A percentile compares a stretch with the other conserved stretches of the same genome.
Conservation (phyloP, 2,329 filamentous ascomycete genomes). For the Hypocreales sp. region DNA sequence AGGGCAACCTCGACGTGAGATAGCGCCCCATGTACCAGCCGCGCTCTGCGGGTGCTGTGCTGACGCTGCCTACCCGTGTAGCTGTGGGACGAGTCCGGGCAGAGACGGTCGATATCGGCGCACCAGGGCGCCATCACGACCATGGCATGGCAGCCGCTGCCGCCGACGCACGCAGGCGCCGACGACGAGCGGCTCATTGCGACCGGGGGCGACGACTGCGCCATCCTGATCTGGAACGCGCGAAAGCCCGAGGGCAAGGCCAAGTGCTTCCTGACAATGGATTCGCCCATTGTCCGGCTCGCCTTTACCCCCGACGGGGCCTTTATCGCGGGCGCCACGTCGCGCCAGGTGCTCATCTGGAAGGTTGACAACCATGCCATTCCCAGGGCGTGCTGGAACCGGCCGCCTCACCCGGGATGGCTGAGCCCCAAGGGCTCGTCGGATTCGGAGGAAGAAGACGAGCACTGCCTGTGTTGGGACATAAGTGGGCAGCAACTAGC, state of each 20-base stretch:
- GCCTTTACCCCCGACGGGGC: conserved; percentile 48
- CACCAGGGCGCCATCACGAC: conserved; percentile 43
- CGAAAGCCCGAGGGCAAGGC: conserved; percentile 36
- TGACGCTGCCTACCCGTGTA: too few species aligned
- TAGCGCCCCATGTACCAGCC: too few species aligned
- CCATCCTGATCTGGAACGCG: conserved; percentile 48
- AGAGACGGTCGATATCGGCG: conserved; percentile 38
- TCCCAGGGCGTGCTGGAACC: conserved; percentile 44
- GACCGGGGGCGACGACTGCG: conserved; percentile 46
- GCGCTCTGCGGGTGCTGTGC: too few species aligned
- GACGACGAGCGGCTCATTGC: conserved; percentile 42
- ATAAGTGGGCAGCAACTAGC: conserved; percentile 44
- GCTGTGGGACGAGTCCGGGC: conserved; percentile 40
- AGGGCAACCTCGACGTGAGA: conserved; percentile 44
- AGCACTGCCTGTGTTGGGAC: conserved; percentile 48
- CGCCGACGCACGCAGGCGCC: conserved; percentile 14
- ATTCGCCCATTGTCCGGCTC: conserved; percentile 38
- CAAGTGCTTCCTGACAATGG: conserved; percentile 46
- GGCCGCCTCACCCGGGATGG: conserved; percentile 39
- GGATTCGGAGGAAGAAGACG: conserved; percentile 41
- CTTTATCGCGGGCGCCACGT: conserved; percentile 46
- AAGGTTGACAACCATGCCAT: conserved; percentile 43
- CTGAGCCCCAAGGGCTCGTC: conserved; percentile 37
- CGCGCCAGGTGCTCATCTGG: conserved; percentile 45
- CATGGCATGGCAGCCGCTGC: conserved; percentile 44